Evolutionary conservation across 345 rosid genomes (phyloP), one percentile per base, ranked within the genome.

Genomic region (Acer saccharum): DNA sequence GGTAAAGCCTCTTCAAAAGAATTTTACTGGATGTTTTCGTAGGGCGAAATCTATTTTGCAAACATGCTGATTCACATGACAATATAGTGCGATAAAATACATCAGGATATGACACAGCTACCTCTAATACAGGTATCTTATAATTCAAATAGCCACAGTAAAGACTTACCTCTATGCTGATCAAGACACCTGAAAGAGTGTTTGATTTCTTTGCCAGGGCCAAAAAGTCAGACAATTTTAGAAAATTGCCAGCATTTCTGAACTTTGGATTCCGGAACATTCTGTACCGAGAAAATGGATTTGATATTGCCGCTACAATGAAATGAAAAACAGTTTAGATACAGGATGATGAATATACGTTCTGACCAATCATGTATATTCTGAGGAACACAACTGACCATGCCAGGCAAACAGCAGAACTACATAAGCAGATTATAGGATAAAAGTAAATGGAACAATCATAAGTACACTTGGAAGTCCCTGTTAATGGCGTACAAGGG

Each of bases 141-240:
- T 10, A 10, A 10, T 64, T n/a, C 43, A 39, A 39, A 39, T 39
- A 39, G 43, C 77, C 76, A 74, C 14, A 29, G 62, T 10, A 21
- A 80, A 78, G 7, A 83, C 88, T 84, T 77, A 96, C 99, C 95
- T 94, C 98, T 67, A 94, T 88, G 83, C 88, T 79, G 79, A 96
- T 89, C 85, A 92, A 86, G 84, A 96, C 87, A 68, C 98, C 95
- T 7, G 89, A 80, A 78, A 96, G 88, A 73, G 99, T 84, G 81
- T 77, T 86, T 62, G 90, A 43, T 62, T 83, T 90, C 76, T 84
- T 92, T 43, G 97, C 89, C 91, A 92, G 52, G 57, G 50, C 83
- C 55, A 96, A 82, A 83, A 96, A 96, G 1, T 90, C 92, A 12
- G 88, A 76, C 76, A 96, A 81, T 0, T 85, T 79, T 29, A 89